Evolutionary conservation across 2,329 filamentous ascomycete species (phyloP).

Genomic region (Apiospora phragmitis): DNA sequence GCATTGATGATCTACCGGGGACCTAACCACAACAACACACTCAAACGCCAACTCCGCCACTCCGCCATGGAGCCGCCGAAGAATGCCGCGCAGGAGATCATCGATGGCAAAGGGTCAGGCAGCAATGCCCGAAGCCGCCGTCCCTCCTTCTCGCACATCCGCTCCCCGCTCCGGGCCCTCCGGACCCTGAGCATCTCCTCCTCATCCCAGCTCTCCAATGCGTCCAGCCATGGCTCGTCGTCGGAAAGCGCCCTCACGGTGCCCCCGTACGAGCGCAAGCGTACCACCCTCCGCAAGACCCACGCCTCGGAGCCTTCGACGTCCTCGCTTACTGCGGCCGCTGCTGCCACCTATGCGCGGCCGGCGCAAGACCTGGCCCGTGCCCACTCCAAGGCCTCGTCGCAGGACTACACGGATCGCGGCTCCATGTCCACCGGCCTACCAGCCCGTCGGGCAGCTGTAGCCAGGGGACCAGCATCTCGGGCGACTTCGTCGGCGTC

Average conservation of each 20-base stretch:
- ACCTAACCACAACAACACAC: not conserved
- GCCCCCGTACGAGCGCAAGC: conserved; percentile 21
- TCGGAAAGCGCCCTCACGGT: conserved; percentile 26
- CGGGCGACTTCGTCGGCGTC: conserved; percentile 29
- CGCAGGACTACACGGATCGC: conserved; percentile 26
- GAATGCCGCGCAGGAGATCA: conserved; percentile 22
- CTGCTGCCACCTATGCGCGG: not conserved
- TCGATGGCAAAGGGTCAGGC: conserved; percentile 21
- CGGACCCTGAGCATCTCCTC: conserved; percentile 31
- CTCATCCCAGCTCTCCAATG: conserved; percentile 27
- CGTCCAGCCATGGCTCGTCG: no score
- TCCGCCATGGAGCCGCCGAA: conserved; percentile 26
- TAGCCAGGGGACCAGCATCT: conserved; percentile 29
- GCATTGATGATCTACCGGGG: not conserved
- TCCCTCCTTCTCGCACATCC: conserved; percentile 31
- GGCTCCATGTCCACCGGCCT: conserved; percentile 31
- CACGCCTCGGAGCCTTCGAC: conserved; percentile 16
- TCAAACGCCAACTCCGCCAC: not conserved
- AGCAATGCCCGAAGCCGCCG: conserved; percentile 25
- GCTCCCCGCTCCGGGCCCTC: conserved; percentile 31
- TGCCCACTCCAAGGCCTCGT: conserved; percentile 31
- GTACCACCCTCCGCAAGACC: conserved; percentile 26
- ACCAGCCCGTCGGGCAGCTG: conserved; percentile 30
- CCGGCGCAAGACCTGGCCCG: conserved; percentile 24
- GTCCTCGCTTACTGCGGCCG: not conserved